Percentiles rank a stretch among this genome's conserved stretches.
Evolutionary conservation across 192 early-diverging fungal species (phyloP).

Genomic region (Coemansia sp.): DNA sequence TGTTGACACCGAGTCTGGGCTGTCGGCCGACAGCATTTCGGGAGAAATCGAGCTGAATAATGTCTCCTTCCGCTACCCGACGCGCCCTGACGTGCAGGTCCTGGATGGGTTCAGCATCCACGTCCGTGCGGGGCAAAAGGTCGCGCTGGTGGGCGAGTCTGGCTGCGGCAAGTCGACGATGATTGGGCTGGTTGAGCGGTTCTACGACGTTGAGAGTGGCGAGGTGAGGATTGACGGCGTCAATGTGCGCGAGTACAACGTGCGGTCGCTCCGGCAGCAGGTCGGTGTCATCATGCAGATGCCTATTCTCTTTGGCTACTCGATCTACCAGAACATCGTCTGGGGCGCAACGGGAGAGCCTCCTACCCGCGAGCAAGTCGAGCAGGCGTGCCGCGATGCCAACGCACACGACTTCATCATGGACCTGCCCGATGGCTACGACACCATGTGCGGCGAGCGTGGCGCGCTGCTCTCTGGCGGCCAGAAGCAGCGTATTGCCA

Average conservation of each 20-base stretch:
- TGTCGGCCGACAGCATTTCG: slow-evolving; percentile 44
- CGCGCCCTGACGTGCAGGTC: slow-evolving; percentile 77
- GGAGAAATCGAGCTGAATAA: slow-evolving; percentile 75
- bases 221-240: slow-evolving; percentile 70
- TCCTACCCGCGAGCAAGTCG: slow-evolving; percentile 72
- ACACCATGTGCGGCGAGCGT: slow-evolving; percentile 86
- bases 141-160: slow-evolving; percentile 88
- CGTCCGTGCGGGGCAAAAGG: slow-evolving; percentile 73
- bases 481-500: slow-evolving; percentile 95
- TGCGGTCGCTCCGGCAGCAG: slow-evolving; percentile 77
- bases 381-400: slow-evolving; percentile 61
- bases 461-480: slow-evolving; percentile 83
- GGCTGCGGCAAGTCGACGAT: slow-evolving; percentile 89
- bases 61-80: slow-evolving; percentile 83
- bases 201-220: slow-evolving; percentile 68
- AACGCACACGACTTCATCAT: slow-evolving; percentile 78
- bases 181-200: slow-evolving; percentile 79
- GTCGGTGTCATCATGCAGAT: slow-evolving; percentile 92
- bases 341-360: slow-evolving; percentile 59
- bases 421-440: slow-evolving; percentile 72
- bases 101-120: slow-evolving; percentile 70
- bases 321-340: slow-evolving; percentile 81
- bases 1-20: slow-evolving; percentile 32
- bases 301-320: slow-evolving; percentile 80
- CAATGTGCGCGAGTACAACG: slow-evolving; percentile 73